phyloP scores from a whole-genome alignment of 208 protist genomes.

The Leishmania guyanensis region DNA sequence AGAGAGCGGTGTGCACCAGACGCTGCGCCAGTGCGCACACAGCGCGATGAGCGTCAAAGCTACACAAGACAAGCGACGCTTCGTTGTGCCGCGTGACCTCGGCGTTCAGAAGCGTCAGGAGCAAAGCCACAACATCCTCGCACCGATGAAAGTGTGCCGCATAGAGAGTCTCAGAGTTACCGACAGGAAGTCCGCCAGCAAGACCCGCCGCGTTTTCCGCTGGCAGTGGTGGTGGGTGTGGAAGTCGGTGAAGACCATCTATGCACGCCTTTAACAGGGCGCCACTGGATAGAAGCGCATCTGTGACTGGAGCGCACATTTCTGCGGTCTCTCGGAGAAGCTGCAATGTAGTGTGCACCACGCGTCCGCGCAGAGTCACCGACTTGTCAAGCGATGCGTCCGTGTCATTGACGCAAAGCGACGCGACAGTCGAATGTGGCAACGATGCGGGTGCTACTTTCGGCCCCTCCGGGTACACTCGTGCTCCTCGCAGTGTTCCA shows the following conservation, averaged over 20 bases:
- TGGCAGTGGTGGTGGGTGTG: neutral
- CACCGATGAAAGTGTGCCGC: neutral
- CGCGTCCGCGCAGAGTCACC: constrained; percentile 4
- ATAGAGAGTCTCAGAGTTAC: constrained; percentile 9
- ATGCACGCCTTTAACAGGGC: constrained; percentile 19
- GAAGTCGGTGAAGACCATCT: neutral
- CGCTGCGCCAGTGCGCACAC: constrained; percentile 32
- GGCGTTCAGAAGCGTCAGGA: constrained; percentile 22
- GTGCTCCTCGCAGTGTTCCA: neutral
- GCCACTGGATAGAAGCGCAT: constrained; percentile 24
- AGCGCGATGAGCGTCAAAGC: constrained; percentile 35
- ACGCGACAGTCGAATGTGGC: neutral
- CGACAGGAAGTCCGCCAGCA: neutral
- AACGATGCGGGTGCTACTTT: neutral
- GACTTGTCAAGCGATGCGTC: neutral
- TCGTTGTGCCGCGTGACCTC: constrained; percentile 12
- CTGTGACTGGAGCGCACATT: constrained; percentile 17
- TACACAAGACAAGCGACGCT: constrained; percentile 43
- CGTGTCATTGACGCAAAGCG: neutral
- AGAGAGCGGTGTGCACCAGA: constrained; percentile 8
- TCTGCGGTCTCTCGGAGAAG: constrained; percentile 20
- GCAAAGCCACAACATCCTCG: constrained; percentile 14
- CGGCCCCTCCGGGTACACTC: neutral
- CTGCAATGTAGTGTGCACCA: constrained; percentile 11
- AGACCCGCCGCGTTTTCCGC: neutral